A percentile compares a stretch with the other conserved stretches of the same genome.
Conservation (phyloP, 495 filamentous ascomycete genomes). For the Penicillium paxilli region DNA sequence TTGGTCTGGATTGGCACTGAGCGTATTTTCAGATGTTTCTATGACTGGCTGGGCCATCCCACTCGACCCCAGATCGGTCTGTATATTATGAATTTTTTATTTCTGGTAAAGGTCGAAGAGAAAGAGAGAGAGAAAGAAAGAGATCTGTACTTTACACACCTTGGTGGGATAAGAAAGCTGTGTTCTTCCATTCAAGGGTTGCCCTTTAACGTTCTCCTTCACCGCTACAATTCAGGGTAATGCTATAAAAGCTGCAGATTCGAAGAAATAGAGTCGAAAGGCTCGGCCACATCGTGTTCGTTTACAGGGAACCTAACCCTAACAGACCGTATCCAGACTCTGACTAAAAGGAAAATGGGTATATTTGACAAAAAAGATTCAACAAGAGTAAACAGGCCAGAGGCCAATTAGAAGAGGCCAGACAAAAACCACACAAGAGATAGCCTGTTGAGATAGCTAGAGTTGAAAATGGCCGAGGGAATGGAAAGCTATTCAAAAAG, state of each 20-base stretch:
- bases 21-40: not conserved
- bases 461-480: not conserved
- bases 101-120: not conserved
- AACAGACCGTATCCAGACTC: not conserved
- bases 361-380: conserved; percentile 9
- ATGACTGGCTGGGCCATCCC: not conserved
- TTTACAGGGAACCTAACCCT: not conserved
- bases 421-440: not conserved
- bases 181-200: too few relatives aligned
- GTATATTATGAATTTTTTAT: not conserved
- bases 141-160: not conserved
- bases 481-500: not conserved
- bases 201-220: too few relatives aligned
- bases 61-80: not conserved
- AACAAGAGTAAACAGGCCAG: not conserved
- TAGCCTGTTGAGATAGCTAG: not conserved
- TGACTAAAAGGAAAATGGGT: conserved; percentile 10
- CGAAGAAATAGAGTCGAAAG: not conserved
- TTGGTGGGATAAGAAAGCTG: too few relatives aligned
- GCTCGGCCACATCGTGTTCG: not conserved
- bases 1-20: conserved; percentile 37
- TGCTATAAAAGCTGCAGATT: not conserved
- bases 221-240: too few relatives aligned
- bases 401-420: not conserved
- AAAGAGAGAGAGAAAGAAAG: not conserved